Base-by-base conservation (phyloP, 176 grass and related monocot genomes). In the Coix lacrymajobi region DNA sequence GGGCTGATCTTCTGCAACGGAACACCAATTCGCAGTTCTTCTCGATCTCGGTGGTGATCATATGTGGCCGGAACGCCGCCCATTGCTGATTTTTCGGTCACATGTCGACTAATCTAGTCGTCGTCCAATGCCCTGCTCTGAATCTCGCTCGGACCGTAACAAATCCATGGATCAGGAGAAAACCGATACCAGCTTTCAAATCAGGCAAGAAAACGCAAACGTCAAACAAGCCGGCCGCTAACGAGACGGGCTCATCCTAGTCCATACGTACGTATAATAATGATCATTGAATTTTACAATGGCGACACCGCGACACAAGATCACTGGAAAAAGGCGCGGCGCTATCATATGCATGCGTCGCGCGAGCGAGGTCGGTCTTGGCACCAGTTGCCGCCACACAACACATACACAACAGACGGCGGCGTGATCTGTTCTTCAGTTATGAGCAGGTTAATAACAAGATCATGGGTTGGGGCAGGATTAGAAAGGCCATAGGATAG, bases 191-290 rank as follows among this genome's bases (percentile, higher is more conserved):
- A 22, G 33, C 24, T 26, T 25, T 17, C 8, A 26, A 40, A 63
- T 54, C 66, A 14, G 54, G 40, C 3, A 78, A 44, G 41, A 41
- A 17, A 73, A 37, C 60, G 19, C 9, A 16, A 74, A 9, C n/a
- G 81, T 84, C 81, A 89, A 88, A 75, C 34, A 62, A 69, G 20
- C 16, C 61, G 62, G 37, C 75, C 7, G 57, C 10, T 22, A 46
- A 44, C 14, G 40, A 15, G 56, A 72, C n/a, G n/a, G n/a, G 39
- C 78, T 49, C 30, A 28, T 46, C 10, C 20, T 1, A 54, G 51
- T 22, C 51, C 51, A 54, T n/a, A 54, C 15, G n/a, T 19, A 17
- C 15, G 6, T 7, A 7, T 5, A 37, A 7, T 1, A 10, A 40
- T 8, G n/a, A 56, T 24, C 22, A 10, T 10, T 56, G 52, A 54